phyloP scores from a whole-genome alignment of 345 rosid species.

The Crucihimalaya himalaica region DNA sequence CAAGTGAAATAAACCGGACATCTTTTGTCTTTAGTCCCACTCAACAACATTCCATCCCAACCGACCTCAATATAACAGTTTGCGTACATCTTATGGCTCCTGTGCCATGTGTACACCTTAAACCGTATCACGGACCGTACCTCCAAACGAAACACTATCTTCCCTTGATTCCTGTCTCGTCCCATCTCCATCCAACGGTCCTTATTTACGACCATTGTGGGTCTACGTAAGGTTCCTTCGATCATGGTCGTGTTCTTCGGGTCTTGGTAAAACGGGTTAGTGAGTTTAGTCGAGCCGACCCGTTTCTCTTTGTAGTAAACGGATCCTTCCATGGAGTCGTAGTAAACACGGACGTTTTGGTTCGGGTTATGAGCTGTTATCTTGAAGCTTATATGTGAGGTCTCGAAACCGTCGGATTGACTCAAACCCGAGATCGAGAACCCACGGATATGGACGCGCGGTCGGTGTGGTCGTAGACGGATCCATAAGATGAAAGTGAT shows the following conservation, averaged over 20 bases:
- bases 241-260: slow-evolving; percentile 70
- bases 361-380: slow-evolving; percentile 75
- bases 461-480: slow-evolving; percentile 86
- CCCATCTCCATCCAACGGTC: slow-evolving; percentile 62
- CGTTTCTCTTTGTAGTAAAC: slow-evolving; percentile 63
- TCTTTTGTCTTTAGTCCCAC: slow-evolving; percentile 48
- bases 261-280: slow-evolving; percentile 54
- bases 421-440: slow-evolving; percentile 56
- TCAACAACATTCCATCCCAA: slow-evolving; percentile 63
- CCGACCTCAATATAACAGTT: slow-evolving; percentile 61
- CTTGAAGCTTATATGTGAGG: slow-evolving; percentile 58
- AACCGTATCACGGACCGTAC: slow-evolving; percentile 57
- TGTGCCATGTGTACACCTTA: slow-evolving; percentile 69
- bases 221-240: slow-evolving; percentile 53
- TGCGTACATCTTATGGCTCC: slow-evolving; percentile 66
- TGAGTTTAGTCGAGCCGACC: slow-evolving; percentile 54
- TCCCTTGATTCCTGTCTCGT: slow-evolving; percentile 61
- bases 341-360: slow-evolving; percentile 61
- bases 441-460: slow-evolving; percentile 53
- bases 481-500: slow-evolving; percentile 71
- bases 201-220: slow-evolving; percentile 55
- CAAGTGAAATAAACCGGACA: slow-evolving; percentile 82
- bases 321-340: slow-evolving; percentile 51
- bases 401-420: slow-evolving; percentile 54
- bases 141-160: slow-evolving; percentile 61